Evolutionary conservation across 164 flowering plant species (phyloP), one percentile per base, ranked within the genome.

Genomic region (Euptelea pleiosperma): DNA sequence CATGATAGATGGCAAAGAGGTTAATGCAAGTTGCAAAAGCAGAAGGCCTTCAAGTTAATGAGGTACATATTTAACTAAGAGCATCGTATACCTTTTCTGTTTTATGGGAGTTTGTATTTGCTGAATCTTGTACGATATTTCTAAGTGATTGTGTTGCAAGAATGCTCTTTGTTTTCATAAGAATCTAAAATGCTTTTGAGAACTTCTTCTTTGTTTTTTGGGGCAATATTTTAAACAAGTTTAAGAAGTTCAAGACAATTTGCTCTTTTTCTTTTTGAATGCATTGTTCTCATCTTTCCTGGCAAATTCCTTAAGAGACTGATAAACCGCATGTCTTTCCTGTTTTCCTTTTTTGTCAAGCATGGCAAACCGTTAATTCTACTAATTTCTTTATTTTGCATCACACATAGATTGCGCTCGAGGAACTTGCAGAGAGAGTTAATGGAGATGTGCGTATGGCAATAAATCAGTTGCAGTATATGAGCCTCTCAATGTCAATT

Each of bases 361-460:
- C n/a, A n/a, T n/a, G n/a, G n/a, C n/a, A n/a, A n/a, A n/a, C n/a
- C 6, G 34, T 51, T 31, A 43, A 12, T 21, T 55, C 18, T 18
- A 36, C 34, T 55, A 39, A 44, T 1, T 25, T 62, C 24, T 14
- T 46, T 15, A 9, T 15, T n/a, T n/a, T 16, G 21, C 49, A 35
- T n/a, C 47, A 14, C 69, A 33, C 19, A 39, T 59, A 93, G 99
- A 80, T 86, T 74, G 91, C 99, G 30, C 87, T 93, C 34, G 97
- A 90, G 78, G 95, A 86, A 77, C 93, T 93, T 62, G 96, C 96
- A n/a, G 91, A 84, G 55, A 78, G 91, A 75, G 92, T 81, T 41
- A 83, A 90, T 67, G 97, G 99, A 57, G 99, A 93, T 78, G 86
- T 93, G 73, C 97, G 97, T 26, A 84, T 88, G 96, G 99, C 97